Percentiles rank a stretch among this genome's conserved stretches.
Conservation (phyloP, 2,329 filamentous ascomycete genomes). For the Penicillium hesseltinei region DNA sequence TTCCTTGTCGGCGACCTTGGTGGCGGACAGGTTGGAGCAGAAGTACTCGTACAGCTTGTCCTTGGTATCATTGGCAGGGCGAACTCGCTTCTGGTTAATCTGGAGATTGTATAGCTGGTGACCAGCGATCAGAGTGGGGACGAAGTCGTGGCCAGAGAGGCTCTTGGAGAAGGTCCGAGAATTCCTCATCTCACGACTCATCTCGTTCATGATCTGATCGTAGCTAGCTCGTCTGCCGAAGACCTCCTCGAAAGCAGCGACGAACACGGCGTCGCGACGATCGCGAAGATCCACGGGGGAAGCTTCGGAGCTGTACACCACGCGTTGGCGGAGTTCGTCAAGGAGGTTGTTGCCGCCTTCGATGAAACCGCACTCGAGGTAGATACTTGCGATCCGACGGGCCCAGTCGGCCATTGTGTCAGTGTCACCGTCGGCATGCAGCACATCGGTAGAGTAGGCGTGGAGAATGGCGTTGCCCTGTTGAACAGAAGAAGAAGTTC, state of each 20-base stretch:
- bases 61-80: slow-evolving; percentile 31
- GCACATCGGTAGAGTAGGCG: slow-evolving; percentile 43
- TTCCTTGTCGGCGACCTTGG: slow-evolving; percentile 25
- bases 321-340: slow-evolving; percentile 50
- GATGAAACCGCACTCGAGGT: slow-evolving; percentile 44
- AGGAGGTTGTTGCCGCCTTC: slow-evolving; percentile 44
- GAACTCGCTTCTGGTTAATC: slow-evolving; percentile 31
- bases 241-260: slow-evolving; percentile 46
- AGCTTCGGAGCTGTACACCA: slow-evolving; percentile 47
- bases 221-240: slow-evolving; percentile 39
- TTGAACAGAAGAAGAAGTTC: slow-evolving; percentile 39
- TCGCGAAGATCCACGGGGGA: slow-evolving; percentile 31
- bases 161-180: slow-evolving; percentile 41
- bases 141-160: slow-evolving; percentile 34
- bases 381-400: slow-evolving; percentile 48
- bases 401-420: slow-evolving; percentile 48
- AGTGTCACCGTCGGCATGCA: slow-evolving; percentile 42
- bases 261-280: slow-evolving; percentile 45
- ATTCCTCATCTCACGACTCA: slow-evolving; percentile 44
- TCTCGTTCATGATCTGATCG: slow-evolving; percentile 44
- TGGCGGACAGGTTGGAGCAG: slow-evolving; percentile 33
- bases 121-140: slow-evolving; percentile 33
- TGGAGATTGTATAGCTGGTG: slow-evolving; percentile 32
- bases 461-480: slow-evolving; percentile 44
- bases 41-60: slow-evolving; percentile 40